Evolutionary conservation across 2,329 filamentous ascomycete genomes (phyloP).

Genomic region (Fusarium hostae): DNA sequence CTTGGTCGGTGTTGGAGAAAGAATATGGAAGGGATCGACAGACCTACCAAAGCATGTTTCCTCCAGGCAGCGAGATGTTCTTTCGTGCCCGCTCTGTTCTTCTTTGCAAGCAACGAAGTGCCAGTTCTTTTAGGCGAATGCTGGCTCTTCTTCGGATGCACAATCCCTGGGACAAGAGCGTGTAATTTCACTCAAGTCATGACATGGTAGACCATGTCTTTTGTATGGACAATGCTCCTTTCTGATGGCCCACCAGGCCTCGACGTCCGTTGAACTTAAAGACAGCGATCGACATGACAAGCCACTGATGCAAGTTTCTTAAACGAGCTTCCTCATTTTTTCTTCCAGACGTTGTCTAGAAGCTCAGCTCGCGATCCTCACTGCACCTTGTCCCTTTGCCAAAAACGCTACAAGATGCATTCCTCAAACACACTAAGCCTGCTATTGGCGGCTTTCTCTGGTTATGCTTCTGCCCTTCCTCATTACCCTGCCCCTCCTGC

Average conservation of each 20-base stretch:
- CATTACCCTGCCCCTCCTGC: not conserved
- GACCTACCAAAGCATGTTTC: slow-evolving; percentile 3
- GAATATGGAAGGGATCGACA: slow-evolving; percentile 16
- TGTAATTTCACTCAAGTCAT: not conserved
- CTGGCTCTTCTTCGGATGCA: not conserved
- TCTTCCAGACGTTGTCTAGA: slow-evolving; percentile 13
- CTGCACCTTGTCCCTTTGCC: not conserved
- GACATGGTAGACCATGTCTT: not conserved
- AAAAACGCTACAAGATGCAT: slow-evolving; percentile 19
- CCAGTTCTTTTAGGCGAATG: not conserved
- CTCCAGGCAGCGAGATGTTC: not conserved
- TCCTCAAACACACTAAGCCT: slow-evolving; percentile 24
- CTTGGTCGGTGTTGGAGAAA: not conserved
- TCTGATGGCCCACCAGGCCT: not conserved
- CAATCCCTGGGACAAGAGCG: not conserved
- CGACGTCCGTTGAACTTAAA: slow-evolving; percentile 1
- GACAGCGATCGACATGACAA: slow-evolving; percentile 11
- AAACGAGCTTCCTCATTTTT: not conserved
- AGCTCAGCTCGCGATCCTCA: not conserved
- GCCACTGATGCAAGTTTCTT: slow-evolving; percentile 3
- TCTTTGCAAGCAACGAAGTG: not conserved
- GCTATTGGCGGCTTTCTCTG: slow-evolving; percentile 26
- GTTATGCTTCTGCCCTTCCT: slow-evolving; percentile 8
- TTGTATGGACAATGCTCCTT: not conserved
- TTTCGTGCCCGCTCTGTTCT: not conserved